Conservation (phyloP, 352 stramenopile species). For the Pythium aristosporum region DNA sequence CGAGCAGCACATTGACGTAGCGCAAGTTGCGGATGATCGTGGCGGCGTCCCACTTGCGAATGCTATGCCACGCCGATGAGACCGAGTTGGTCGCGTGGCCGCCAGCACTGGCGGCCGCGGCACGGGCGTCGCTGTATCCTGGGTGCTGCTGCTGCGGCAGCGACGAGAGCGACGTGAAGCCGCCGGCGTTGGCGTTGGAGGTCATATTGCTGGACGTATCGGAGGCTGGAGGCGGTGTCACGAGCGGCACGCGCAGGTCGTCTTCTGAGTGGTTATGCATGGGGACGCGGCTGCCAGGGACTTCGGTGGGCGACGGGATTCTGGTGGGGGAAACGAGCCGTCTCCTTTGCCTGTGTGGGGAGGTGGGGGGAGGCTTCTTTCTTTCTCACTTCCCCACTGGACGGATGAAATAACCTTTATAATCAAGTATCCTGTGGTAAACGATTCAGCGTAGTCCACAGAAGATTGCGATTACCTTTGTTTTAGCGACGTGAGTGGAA, state of each 20-base stretch:
- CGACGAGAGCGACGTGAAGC: slow-evolving; percentile 30
- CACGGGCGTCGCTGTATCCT: slow-evolving; percentile 15
- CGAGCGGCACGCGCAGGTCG: slow-evolving; percentile 22
- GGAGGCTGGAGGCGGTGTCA: slow-evolving; percentile 2
- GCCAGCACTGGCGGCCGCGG: neutral
- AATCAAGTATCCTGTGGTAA: neutral
- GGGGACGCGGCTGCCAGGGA: neutral
- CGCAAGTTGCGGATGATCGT: slow-evolving; percentile 79
- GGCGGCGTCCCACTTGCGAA: slow-evolving; percentile 66
- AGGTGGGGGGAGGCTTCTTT: slow-evolving; percentile 7
- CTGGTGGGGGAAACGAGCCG: slow-evolving; percentile 12
- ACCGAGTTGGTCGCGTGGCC: slow-evolving; percentile 22
- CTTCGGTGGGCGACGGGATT: neutral
- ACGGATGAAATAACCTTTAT: slow-evolving; percentile 12
- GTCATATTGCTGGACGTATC: slow-evolving; percentile 2
- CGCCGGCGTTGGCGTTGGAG: slow-evolving; percentile 10
- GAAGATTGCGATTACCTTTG: neutral
- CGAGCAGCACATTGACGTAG: slow-evolving; percentile 81
- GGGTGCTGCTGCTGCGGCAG: slow-evolving; percentile 24
- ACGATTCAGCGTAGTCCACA: neutral
- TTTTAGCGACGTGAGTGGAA: neutral
- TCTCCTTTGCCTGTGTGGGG: slow-evolving; percentile 8
- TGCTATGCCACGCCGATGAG: slow-evolving; percentile 23
- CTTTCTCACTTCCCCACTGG: slow-evolving; percentile 21
- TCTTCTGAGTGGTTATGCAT: slow-evolving; percentile 24